Evolutionary conservation across 306 rosid genomes (phyloP).

Genomic region (Quercus alba): DNA sequence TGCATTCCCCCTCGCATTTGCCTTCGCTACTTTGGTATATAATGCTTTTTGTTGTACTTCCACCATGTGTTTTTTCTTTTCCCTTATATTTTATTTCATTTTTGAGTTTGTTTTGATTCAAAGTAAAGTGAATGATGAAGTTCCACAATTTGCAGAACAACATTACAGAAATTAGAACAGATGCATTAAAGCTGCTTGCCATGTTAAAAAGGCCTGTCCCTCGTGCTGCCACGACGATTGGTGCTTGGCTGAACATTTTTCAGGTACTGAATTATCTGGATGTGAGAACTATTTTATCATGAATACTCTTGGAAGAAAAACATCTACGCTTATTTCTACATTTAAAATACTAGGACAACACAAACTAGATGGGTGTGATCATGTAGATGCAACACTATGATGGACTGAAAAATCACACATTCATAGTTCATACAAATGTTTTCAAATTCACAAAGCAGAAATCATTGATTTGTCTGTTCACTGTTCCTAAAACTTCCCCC

Average conservation of each 20-base stretch:
- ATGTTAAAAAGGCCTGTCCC: slow-evolving; percentile 87
- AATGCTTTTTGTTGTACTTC: slow-evolving; percentile 13
- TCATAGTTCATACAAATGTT: not conserved
- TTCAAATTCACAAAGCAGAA: not conserved
- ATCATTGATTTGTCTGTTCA: not conserved
- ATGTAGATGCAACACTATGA: not conserved
- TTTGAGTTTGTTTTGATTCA: slow-evolving; percentile 11
- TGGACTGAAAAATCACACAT: not conserved
- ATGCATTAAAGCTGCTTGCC: slow-evolving; percentile 87
- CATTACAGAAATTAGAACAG: slow-evolving; percentile 89
- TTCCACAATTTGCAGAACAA: slow-evolving; percentile 58
- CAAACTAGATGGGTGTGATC: not conserved
- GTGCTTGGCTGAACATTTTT: slow-evolving; percentile 98
- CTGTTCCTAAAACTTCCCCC: not conserved
- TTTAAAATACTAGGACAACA: not conserved
- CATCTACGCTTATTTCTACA: not conserved
- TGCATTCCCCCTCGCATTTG: slow-evolving; percentile 92
- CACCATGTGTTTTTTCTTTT: not conserved
- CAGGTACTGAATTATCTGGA: slow-evolving; percentile 48
- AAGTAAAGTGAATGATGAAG: slow-evolving; percentile 15
- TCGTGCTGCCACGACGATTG: slow-evolving; percentile 75
- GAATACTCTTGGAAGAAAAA: not conserved
- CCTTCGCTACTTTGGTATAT: slow-evolving; percentile 76
- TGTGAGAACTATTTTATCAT: not conserved
- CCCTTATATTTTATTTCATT: not conserved